Percentiles rank a stretch among this genome's conserved stretches.
These are phyloP conservation scores for Podaxis pistillaris DNA, from an alignment of 768 basidiomycete species.

Conservation along the genomic window DNA sequence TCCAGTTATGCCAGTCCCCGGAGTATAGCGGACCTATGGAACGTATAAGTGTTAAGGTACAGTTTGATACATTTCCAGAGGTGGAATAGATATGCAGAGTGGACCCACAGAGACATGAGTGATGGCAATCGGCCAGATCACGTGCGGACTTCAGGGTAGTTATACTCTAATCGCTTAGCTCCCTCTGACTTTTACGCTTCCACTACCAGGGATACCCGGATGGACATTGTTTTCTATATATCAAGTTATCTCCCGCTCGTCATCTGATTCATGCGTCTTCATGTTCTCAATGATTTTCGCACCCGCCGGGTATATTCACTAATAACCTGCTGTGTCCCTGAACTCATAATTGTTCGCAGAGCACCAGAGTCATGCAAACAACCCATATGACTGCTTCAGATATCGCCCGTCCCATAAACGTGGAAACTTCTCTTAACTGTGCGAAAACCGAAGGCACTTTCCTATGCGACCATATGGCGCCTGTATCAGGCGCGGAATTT, in stretches of 20 bases:
- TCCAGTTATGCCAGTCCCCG: not conserved
- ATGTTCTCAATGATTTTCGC: not conserved
- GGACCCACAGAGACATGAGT: not conserved
- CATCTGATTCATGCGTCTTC: not conserved
- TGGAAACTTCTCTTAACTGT: not conserved
- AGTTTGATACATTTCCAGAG: too few relatives aligned
- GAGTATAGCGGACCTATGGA: not conserved
- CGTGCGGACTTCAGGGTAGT: not conserved
- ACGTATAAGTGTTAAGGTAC: too few relatives aligned
- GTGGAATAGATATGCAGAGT: not conserved
- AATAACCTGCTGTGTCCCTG: not conserved
- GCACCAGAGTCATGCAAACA: not conserved
- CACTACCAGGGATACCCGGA: not conserved
- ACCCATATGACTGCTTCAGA: not conserved
- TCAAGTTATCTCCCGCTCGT: too few relatives aligned
- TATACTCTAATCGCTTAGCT: not conserved
- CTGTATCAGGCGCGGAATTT: slow-evolving; percentile 4
- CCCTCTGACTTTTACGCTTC: not conserved
- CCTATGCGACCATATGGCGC: slow-evolving; percentile 4
- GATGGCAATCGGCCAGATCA: not conserved
- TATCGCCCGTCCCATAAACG: not conserved
- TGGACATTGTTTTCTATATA: not conserved
- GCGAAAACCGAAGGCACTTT: slow-evolving; percentile 2
- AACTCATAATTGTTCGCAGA: not conserved
- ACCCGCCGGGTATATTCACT: not conserved